A percentile compares a stretch with the other conserved stretches of the same genome.
phyloP scores from a whole-genome alignment of 1,284 basidiomycete species.

The Moniliophthora roreri region DNA sequence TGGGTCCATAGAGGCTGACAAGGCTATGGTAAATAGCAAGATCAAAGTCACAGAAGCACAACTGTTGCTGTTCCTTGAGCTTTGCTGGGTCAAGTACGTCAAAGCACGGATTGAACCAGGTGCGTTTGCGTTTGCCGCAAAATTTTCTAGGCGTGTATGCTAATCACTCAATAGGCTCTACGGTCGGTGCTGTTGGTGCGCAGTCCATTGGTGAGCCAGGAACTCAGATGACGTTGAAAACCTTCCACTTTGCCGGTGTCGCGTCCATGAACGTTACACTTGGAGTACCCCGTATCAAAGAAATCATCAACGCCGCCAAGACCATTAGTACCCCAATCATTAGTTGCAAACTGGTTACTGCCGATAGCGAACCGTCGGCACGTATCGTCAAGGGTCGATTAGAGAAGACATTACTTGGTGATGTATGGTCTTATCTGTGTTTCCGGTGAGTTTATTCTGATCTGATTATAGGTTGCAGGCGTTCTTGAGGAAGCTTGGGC shows the following conservation, averaged over 20 bases:
- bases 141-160: conserved; percentile 11
- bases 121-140: conserved; percentile 24
- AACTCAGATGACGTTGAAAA: conserved; percentile 99
- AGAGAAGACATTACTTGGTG: conserved; percentile 94
- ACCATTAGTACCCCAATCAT: conserved; percentile 98
- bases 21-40: conserved; percentile 83
- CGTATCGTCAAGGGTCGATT: conserved; percentile 97
- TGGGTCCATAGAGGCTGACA: conserved; percentile 50
- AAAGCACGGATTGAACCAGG: conserved; percentile 95
- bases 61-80: conserved; percentile 76
- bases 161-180: conserved; percentile 63
- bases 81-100: conserved; percentile 91
- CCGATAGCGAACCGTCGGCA: conserved; percentile 85
- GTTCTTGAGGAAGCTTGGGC: conserved; percentile 97
- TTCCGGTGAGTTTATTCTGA: conserved; percentile 1
- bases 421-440: conserved; percentile 54
- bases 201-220: conserved; percentile 99
- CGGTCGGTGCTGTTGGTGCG: conserved; percentile 97
- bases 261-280: conserved; percentile 99
- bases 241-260: conserved; percentile 99
- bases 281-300: conserved; percentile 99
- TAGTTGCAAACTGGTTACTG: conserved; percentile 89
- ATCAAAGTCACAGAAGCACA: conserved; percentile 88
- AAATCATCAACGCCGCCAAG: conserved; percentile 99
- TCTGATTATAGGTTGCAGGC: conserved; percentile 71